Evolutionary conservation across 768 basidiomycete species (phyloP).

Genomic region (Lactarius evosmus): DNA sequence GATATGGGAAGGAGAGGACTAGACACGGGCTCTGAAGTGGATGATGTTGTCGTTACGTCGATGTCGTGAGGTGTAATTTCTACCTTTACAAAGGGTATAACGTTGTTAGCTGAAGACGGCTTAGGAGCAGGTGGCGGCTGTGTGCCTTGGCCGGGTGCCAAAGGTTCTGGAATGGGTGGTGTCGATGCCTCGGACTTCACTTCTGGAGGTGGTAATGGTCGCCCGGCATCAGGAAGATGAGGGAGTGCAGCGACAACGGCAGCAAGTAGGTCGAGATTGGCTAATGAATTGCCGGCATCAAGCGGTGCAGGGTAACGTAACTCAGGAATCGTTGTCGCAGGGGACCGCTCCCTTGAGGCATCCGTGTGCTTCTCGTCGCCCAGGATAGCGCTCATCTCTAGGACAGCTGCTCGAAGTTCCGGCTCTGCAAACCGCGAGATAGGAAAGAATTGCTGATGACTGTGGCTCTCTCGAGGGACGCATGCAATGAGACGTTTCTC

Average conservation of each 20-base stretch:
- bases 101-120: neutral
- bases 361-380: conserved; percentile 3
- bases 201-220: conserved; percentile 1
- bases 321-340: conserved; percentile 7
- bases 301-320: conserved; percentile 2
- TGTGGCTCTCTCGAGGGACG: conserved; percentile 48
- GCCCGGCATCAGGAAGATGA: conserved; percentile 16
- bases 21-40: conserved; percentile 20
- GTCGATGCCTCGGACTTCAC: neutral
- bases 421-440: conserved; percentile 22
- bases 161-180: neutral
- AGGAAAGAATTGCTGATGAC: conserved; percentile 17
- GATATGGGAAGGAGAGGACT: conserved; percentile 25
- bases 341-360: conserved; percentile 18
- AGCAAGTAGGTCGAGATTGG: conserved; percentile 24
- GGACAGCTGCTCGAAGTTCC: conserved; percentile 22
- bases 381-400: conserved; percentile 20
- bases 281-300: conserved; percentile 4
- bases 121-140: neutral
- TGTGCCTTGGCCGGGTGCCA: neutral
- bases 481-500: conserved; percentile 57
- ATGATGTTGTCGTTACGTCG: conserved; percentile 21
- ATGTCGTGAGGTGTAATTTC: conserved; percentile 19
- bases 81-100: conserved; percentile 13
- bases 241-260: conserved; percentile 22